A percentile compares a stretch with the other conserved stretches of the same genome.
These are phyloP conservation scores for Fusarium illudens DNA, from an alignment of 2,329 filamentous ascomycete species.

Conservation along the genomic window DNA sequence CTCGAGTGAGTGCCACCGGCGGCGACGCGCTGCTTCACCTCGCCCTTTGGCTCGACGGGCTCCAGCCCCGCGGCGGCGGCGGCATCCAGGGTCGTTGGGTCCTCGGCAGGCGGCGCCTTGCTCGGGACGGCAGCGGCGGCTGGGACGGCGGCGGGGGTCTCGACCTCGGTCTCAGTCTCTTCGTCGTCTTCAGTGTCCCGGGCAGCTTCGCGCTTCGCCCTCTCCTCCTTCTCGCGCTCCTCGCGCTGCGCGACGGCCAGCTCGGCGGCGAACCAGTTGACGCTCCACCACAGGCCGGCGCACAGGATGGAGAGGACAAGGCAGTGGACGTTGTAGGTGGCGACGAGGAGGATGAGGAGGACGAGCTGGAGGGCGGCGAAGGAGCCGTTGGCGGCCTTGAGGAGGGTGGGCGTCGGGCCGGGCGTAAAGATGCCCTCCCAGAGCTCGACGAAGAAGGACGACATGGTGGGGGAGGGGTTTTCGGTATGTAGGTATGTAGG, in stretches of 20 bases:
- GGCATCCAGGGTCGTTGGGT: constrained; percentile 21
- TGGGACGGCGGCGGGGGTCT: constrained; percentile 37
- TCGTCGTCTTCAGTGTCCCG: constrained; percentile 40
- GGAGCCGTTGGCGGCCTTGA: constrained; percentile 87
- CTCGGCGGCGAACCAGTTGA: constrained; percentile 95
- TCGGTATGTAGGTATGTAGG: not conserved
- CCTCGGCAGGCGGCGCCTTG: constrained; percentile 27
- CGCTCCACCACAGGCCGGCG: constrained; percentile 86
- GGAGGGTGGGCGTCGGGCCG: constrained; percentile 85
- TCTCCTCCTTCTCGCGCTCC: constrained; percentile 48
- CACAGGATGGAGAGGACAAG: constrained; percentile 80
- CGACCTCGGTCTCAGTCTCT: constrained; percentile 54
- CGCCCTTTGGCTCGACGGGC: constrained; percentile 51
- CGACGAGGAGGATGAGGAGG: constrained; percentile 77
- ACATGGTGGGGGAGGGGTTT: constrained; percentile 53
- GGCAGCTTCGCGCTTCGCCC: constrained; percentile 39
- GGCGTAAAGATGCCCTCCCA: constrained; percentile 95
- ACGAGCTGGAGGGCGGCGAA: constrained; percentile 87
- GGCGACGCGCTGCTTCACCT: constrained; percentile 58
- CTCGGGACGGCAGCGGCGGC: constrained; percentile 18
- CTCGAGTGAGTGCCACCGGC: constrained; percentile 61
- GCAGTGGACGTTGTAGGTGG: constrained; percentile 90
- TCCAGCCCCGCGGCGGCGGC: constrained; percentile 53
- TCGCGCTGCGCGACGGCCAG: constrained; percentile 57
- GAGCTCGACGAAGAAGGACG: constrained; percentile 75